phyloP scores from a whole-genome alignment of 164 flowering plant species.

The Nelumbo lutea region DNA sequence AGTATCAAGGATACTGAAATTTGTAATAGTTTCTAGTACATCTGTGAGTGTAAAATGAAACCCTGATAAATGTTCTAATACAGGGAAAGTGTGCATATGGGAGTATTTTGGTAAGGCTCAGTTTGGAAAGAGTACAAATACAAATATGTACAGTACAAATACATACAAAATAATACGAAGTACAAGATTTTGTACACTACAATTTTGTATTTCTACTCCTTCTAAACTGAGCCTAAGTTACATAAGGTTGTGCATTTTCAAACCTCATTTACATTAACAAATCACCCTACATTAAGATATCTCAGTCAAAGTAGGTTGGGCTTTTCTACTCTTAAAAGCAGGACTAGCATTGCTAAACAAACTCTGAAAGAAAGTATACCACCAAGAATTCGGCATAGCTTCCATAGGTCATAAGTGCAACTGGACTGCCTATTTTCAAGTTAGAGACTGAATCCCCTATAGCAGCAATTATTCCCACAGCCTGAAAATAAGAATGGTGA shows the following conservation, averaged over 20 bases:
- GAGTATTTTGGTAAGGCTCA: too few species aligned
- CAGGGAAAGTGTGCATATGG: not conserved
- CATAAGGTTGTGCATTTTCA: too few species aligned
- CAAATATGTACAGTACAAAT: too few species aligned
- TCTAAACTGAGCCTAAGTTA: too few species aligned
- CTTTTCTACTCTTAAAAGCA: too few species aligned
- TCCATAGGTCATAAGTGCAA: conserved; percentile 89
- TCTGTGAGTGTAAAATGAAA: not conserved
- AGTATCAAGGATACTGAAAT: conserved; percentile 3
- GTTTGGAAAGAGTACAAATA: too few species aligned
- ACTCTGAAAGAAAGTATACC: conserved; percentile 34
- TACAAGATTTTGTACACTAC: not conserved
- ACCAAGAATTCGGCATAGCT: conserved; percentile 73
- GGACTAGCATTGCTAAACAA: not conserved
- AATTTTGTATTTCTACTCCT: too few species aligned
- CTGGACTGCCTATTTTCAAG: conserved; percentile 77
- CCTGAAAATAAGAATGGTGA: conserved; percentile 38
- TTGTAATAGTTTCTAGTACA: not conserved
- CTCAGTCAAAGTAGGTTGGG: too few species aligned
- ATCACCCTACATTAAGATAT: too few species aligned
- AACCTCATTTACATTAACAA: too few species aligned
- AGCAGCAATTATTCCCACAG: conserved; percentile 91
- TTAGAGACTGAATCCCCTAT: conserved; percentile 67
- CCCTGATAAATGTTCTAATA: not conserved
- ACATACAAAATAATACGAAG: not conserved